A percentile compares a stretch with the other conserved stretches of the same genome.
Evolutionary conservation across 2,329 filamentous ascomycete species (phyloP).

Genomic region (Hypoxylon sp.): DNA sequence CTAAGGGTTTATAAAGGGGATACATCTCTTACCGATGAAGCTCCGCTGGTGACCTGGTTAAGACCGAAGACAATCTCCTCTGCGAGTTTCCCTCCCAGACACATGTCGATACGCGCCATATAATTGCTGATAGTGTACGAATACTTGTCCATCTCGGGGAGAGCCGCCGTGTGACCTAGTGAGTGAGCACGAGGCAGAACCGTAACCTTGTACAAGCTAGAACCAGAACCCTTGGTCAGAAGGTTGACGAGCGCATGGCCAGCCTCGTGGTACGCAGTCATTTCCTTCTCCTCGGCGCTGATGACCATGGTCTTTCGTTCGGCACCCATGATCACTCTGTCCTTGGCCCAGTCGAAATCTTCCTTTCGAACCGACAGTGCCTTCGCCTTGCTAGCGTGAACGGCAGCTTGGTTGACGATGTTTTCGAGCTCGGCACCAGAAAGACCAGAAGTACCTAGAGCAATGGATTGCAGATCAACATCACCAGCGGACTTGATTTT

Average conservation of each 20-base stretch:
- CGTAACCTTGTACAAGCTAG: constrained; percentile 93
- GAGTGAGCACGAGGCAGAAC: constrained; percentile 90
- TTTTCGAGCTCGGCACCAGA: constrained; percentile 97
- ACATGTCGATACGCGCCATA: constrained; percentile 79
- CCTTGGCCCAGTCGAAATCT: constrained; percentile 97
- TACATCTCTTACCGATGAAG: constrained; percentile 70
- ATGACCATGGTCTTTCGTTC: constrained; percentile 91
- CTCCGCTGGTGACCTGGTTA: constrained; percentile 92
- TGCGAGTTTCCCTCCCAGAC: constrained; percentile 86
- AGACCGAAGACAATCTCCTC: constrained; percentile 91
- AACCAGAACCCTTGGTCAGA: constrained; percentile 75
- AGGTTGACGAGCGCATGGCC: constrained; percentile 92
- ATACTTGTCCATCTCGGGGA: constrained; percentile 93
- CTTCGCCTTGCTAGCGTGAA: constrained; percentile 91
- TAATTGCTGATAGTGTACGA: constrained; percentile 87
- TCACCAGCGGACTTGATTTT: constrained; percentile 84
- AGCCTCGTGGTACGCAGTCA: constrained; percentile 96
- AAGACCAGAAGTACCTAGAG: constrained; percentile 87
- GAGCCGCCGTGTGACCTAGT: constrained; percentile 84
- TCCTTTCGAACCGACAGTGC: constrained; percentile 75
- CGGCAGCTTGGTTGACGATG: constrained; percentile 93
- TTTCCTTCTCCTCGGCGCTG: constrained; percentile 89
- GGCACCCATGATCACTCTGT: constrained; percentile 96
- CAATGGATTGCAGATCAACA: constrained; percentile 84
- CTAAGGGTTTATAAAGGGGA: not conserved